Conservation (phyloP, 2,329 filamentous ascomycete genomes). For the Aspergillus awamori region DNA sequence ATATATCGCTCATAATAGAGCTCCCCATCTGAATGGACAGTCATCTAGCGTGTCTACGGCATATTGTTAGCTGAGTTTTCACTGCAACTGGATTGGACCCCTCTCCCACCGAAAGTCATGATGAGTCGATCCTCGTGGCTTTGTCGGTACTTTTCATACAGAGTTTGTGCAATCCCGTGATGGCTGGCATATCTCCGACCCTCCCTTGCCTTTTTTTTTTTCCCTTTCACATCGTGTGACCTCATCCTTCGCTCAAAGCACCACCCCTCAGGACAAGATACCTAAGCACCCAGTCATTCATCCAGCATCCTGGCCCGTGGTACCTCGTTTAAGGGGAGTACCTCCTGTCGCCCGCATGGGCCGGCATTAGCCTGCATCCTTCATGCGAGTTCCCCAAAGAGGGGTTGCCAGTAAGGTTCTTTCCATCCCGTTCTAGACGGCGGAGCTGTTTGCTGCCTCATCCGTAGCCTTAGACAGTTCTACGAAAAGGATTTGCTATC, state of each 20-base stretch:
- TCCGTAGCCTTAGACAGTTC: not conserved
- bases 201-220: not conserved
- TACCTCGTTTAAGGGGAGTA: conserved; percentile 2
- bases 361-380: conserved; percentile 15
- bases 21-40: not conserved
- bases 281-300: not conserved
- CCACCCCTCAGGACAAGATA: not conserved
- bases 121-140: not conserved
- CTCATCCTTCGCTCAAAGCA: not conserved
- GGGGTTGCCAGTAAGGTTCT: conserved; percentile 2
- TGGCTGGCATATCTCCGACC: not conserved
- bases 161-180: not conserved
- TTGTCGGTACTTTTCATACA: not conserved
- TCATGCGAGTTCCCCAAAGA: conserved; percentile 11
- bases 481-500: not conserved
- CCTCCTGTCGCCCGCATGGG: not conserved
- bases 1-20: not conserved
- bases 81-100: not conserved
- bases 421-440: conserved; percentile 9
- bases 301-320: not conserved
- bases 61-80: not conserved
- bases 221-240: not conserved
- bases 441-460: not conserved
- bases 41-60: not conserved
- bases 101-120: not conserved